These are phyloP conservation scores for Ogataea wickerhamii DNA, from an alignment of 805 yeast species.

Conservation along the genomic window DNA sequence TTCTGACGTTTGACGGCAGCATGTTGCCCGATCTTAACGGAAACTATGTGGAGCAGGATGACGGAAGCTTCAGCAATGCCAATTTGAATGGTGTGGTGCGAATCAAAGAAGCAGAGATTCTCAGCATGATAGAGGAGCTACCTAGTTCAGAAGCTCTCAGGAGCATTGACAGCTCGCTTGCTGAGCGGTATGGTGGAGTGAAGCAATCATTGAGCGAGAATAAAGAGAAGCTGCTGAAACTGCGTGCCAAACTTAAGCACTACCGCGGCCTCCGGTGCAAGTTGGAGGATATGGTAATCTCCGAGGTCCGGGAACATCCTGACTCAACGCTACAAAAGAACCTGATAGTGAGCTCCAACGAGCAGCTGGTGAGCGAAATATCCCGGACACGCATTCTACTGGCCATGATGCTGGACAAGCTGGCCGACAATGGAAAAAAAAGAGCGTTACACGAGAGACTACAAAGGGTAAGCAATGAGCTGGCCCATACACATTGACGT, in stretches of 20 bases:
- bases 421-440: conserved; percentile 7
- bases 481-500: not conserved
- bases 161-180: conserved; percentile 20
- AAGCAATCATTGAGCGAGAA: conserved; percentile 15
- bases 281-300: conserved; percentile 11
- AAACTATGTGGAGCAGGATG: conserved; percentile 10
- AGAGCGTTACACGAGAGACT: conserved; percentile 3
- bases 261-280: conserved; percentile 16
- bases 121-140: conserved; percentile 27
- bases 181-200: conserved; percentile 23
- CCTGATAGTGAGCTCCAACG: conserved; percentile 21
- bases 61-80: conserved; percentile 13
- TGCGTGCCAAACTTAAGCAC: conserved; percentile 14
- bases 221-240: conserved; percentile 11
- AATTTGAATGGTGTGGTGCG: conserved; percentile 24
- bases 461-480: not conserved
- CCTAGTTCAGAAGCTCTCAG: conserved; percentile 24
- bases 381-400: conserved; percentile 18
- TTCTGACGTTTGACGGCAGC: conserved; percentile 23
- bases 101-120: conserved; percentile 22
- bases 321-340: conserved; percentile 19
- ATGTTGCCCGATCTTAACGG: conserved; percentile 25
- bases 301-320: conserved; percentile 5
- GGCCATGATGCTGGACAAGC: conserved; percentile 16
- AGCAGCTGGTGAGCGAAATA: conserved; percentile 20